A percentile compares a stretch with the other conserved stretches of the same genome.
These are phyloP conservation scores for Hibiscus syriacus DNA, from an alignment of 345 rosid genomes.

Conservation along the genomic window DNA sequence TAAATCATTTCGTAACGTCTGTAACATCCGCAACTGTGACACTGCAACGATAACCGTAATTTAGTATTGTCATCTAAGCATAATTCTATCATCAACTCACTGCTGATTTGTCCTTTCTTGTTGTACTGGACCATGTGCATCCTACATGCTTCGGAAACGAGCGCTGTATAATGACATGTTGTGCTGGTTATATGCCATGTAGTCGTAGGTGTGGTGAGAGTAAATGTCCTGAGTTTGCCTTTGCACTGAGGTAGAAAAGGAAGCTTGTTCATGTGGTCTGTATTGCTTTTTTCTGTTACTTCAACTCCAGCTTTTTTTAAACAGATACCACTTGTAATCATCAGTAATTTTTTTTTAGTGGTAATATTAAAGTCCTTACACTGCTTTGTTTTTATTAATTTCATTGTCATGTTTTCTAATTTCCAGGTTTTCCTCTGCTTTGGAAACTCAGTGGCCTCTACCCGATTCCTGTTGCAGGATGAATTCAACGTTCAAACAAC, in stretches of 20 bases:
- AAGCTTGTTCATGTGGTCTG: neutral
- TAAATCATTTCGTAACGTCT: too few relatives aligned
- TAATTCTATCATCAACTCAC: neutral
- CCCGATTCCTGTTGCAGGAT: slow-evolving; percentile 90
- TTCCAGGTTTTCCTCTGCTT: slow-evolving; percentile 83
- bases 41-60: too few relatives aligned
- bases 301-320: too few relatives aligned
- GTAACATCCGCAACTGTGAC: too few relatives aligned
- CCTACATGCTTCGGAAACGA: slow-evolving; percentile 90
- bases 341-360: too few relatives aligned
- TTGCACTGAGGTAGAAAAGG: slow-evolving; percentile 49
- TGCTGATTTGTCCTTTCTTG: neutral
- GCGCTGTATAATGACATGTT: slow-evolving; percentile 94
- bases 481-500: slow-evolving; percentile 99
- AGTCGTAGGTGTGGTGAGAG: slow-evolving; percentile 79
- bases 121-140: slow-evolving; percentile 62
- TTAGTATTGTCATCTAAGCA: too few relatives aligned
- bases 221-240: slow-evolving; percentile 72
- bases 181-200: slow-evolving; percentile 98
- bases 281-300: too few relatives aligned
- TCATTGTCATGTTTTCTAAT: slow-evolving; percentile 3
- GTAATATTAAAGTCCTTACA: too few relatives aligned
- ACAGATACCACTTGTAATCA: too few relatives aligned
- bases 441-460: slow-evolving; percentile 90
- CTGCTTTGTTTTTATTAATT: too few relatives aligned